Conservation (phyloP, 73 alveolate species). For the Breviolum minutum region DNA sequence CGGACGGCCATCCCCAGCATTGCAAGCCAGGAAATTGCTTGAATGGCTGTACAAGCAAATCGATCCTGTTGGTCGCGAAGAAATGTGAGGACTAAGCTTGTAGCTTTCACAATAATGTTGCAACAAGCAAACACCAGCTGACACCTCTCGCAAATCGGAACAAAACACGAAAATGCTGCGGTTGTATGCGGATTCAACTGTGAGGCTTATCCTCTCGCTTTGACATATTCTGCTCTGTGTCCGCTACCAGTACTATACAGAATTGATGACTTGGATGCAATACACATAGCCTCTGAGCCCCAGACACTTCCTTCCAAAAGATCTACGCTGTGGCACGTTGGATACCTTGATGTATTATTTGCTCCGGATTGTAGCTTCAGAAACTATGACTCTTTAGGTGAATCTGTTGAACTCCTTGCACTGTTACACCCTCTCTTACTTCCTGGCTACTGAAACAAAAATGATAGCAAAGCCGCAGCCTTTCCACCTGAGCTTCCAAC, state of each 20-base stretch:
- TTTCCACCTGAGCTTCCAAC: not conserved
- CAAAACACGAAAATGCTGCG: not conserved
- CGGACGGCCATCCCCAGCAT: slow-evolving; percentile 11
- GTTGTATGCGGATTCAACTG: not conserved
- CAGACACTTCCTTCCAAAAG: slow-evolving; percentile 15
- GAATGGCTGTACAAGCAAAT: slow-evolving; percentile 15
- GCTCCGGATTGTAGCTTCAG: no score
- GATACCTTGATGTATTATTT: not conserved
- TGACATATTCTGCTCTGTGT: no score
- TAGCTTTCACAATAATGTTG: not conserved
- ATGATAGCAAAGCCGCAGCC: no score
- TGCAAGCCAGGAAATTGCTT: slow-evolving; percentile 51
- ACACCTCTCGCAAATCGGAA: not conserved
- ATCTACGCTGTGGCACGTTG: slow-evolving; percentile 36
- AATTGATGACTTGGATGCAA: no score
- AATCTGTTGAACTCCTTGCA: no score
- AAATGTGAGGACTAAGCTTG: not conserved
- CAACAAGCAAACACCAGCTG: not conserved
- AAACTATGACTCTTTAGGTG: no score
- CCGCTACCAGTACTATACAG: no score
- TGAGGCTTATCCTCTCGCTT: not conserved
- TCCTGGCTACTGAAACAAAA: no score
- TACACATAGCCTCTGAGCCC: not conserved
- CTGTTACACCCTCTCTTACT: no score
- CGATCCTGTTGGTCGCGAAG: not conserved